Conservation (phyloP, 1,139 yeast genomes). For the Maudiozyma humilis region DNA sequence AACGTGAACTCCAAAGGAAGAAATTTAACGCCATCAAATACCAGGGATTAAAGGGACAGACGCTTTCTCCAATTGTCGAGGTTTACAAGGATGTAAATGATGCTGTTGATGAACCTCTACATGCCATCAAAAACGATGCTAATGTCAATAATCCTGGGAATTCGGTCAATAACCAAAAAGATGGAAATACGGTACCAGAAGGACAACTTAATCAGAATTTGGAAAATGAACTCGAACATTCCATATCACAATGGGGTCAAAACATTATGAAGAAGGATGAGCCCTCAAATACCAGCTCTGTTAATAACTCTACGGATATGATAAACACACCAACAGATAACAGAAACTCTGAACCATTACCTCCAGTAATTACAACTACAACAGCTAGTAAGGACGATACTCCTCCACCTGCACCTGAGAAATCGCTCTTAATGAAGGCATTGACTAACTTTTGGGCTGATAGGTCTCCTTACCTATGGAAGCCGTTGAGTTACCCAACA, state of each 20-base stretch:
- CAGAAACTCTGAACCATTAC: conserved; percentile 8
- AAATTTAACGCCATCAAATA: conserved; percentile 55
- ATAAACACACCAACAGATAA: background rate
- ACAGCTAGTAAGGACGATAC: conserved; percentile 22
- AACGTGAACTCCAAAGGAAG: conserved; percentile 70
- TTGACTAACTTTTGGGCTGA: conserved; percentile 96
- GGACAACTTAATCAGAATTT: conserved; percentile 16
- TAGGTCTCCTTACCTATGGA: conserved; percentile 92
- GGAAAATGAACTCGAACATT: conserved; percentile 26
- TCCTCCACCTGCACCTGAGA: conserved; percentile 45
- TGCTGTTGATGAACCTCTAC: conserved; percentile 54
- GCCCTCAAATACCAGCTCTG: conserved; percentile 7
- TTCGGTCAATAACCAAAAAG: background rate
- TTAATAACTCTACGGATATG: background rate
- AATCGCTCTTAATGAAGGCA: conserved; percentile 70
- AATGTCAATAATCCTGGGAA: background rate
- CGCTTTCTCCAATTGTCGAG: conserved; percentile 83
- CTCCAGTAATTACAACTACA: conserved; percentile 18
- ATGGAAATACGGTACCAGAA: background rate
- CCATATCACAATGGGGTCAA: conserved; percentile 30
- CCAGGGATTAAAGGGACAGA: conserved; percentile 66
- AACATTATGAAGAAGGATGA: conserved; percentile 10
- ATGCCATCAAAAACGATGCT: conserved; percentile 12
- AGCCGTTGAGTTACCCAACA: conserved; percentile 79
- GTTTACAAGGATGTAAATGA: conserved; percentile 84